A percentile compares a stretch with the other conserved stretches of the same genome.
Evolutionary conservation across 768 basidiomycete species (phyloP).

Genomic region (Imleria badia): DNA sequence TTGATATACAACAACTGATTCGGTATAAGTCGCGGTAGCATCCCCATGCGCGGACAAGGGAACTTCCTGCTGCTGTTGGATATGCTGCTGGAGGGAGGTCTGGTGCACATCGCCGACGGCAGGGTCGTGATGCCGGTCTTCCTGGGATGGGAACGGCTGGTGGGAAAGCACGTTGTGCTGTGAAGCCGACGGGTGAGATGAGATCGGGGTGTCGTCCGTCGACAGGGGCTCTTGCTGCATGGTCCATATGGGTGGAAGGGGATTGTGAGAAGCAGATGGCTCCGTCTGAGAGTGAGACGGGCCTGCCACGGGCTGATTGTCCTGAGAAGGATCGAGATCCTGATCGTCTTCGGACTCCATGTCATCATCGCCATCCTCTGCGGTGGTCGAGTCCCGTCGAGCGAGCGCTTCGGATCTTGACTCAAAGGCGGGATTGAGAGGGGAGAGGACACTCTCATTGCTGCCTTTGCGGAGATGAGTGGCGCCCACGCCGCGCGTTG

Average conservation of each 20-base stretch:
- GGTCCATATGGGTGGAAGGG: constrained; percentile 35
- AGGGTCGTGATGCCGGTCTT: constrained; percentile 28
- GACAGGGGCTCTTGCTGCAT: constrained; percentile 32
- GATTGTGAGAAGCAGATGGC: constrained; percentile 26
- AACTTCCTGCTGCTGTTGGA: constrained; percentile 30
- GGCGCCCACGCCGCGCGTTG: constrained; percentile 30
- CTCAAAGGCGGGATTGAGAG: constrained; percentile 41
- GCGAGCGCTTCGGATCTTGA: constrained; percentile 30
- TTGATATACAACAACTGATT: constrained; percentile 35
- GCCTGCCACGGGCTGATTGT: constrained; percentile 26
- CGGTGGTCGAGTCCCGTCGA: constrained; percentile 27
- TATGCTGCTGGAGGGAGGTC: constrained; percentile 31
- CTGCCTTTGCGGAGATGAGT: constrained; percentile 38
- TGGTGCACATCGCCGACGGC: constrained; percentile 28
- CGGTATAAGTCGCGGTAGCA: constrained; percentile 24
- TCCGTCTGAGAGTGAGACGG: constrained; percentile 31
- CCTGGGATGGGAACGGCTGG: constrained; percentile 30
- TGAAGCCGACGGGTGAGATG: constrained; percentile 28
- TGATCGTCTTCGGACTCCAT: constrained; percentile 38
- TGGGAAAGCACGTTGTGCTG: constrained; percentile 31
- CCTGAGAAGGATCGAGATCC: constrained; percentile 28
- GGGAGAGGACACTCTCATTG: constrained; percentile 36
- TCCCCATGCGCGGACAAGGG: constrained; percentile 29
- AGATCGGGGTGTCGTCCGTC: constrained; percentile 29
- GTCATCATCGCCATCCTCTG: constrained; percentile 35